Evolutionary conservation across 2,329 filamentous ascomycete genomes (phyloP).

Genomic region (Coniochaeta sp.): DNA sequence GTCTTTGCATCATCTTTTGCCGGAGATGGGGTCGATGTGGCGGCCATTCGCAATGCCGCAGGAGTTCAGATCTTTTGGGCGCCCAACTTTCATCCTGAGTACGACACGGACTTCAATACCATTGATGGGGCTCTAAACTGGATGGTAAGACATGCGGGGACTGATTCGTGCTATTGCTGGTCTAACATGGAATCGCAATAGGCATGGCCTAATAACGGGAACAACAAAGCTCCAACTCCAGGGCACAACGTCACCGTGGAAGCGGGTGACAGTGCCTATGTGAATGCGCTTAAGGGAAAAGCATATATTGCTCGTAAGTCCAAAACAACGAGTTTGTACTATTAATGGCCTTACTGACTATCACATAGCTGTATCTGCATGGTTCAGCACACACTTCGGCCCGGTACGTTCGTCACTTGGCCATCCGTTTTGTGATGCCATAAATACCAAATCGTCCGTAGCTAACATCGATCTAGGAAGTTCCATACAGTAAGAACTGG

Average conservation of each 20-base stretch:
- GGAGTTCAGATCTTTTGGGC: constrained; percentile 36
- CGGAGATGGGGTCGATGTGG: constrained; percentile 32
- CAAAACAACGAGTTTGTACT: too few species aligned
- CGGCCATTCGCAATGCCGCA: constrained; percentile 27
- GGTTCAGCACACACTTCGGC: constrained; percentile 8
- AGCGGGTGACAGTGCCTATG: constrained; percentile 24
- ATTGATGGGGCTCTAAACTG: constrained; percentile 38
- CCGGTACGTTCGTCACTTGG: background rate
- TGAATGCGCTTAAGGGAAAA: constrained; percentile 31
- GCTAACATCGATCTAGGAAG: background rate
- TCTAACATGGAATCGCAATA: background rate
- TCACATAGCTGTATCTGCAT: constrained; percentile 4
- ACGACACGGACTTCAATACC: constrained; percentile 22
- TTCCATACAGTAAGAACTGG: constrained; percentile 9
- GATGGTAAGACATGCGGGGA: constrained; percentile 12
- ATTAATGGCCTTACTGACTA: too few species aligned
- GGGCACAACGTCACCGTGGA: constrained; percentile 29
- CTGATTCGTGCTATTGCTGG: background rate
- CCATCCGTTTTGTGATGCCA: background rate
- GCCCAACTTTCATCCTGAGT: constrained; percentile 38
- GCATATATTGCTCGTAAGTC: constrained; percentile 16
- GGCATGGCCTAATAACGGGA: constrained; percentile 34
- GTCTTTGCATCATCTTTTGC: constrained; percentile 46
- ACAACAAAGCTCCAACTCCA: constrained; percentile 38
- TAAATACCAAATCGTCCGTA: too few species aligned